Evolutionary conservation across 371 early-diverging fungal genomes (phyloP).

Genomic region (Lichtheimia ornata): DNA sequence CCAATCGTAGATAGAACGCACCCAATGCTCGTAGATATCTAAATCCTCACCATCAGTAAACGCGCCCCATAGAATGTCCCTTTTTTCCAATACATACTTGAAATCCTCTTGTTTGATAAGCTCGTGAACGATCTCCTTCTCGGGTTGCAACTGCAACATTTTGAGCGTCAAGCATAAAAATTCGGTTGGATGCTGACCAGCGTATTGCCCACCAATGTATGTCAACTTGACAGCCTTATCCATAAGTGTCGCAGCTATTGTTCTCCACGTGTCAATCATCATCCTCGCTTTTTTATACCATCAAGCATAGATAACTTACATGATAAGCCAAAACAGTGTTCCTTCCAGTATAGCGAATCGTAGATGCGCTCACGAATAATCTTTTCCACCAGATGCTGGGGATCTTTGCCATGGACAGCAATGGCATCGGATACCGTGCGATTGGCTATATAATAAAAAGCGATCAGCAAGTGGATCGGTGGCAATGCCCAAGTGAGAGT

Average conservation of each 20-base stretch:
- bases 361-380: slow-evolving; percentile 89
- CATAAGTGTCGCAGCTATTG: slow-evolving; percentile 80
- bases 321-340: slow-evolving; percentile 91
- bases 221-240: slow-evolving; percentile 84
- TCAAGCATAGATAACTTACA: slow-evolving; percentile 49
- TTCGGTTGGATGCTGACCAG: slow-evolving; percentile 84
- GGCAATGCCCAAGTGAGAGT: too few species aligned
- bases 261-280: neutral
- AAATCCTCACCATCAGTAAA: slow-evolving; percentile 3
- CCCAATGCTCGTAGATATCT: slow-evolving; percentile 89
- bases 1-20: slow-evolving; percentile 86
- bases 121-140: slow-evolving; percentile 80
- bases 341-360: slow-evolving; percentile 94
- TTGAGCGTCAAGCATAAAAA: slow-evolving; percentile 90
- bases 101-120: slow-evolving; percentile 76
- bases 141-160: slow-evolving; percentile 90
- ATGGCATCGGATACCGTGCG: slow-evolving; percentile 70
- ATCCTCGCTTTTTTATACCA: too few species aligned
- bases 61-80: neutral
- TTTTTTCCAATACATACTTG: slow-evolving; percentile 53
- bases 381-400: slow-evolving; percentile 92
- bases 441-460: slow-evolving; percentile 56
- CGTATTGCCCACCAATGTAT: slow-evolving; percentile 86
- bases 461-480: neutral
- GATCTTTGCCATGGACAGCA: slow-evolving; percentile 84